Evolutionary conservation across 306 rosid genomes (phyloP).

Genomic region (Begonia loranthoides): DNA sequence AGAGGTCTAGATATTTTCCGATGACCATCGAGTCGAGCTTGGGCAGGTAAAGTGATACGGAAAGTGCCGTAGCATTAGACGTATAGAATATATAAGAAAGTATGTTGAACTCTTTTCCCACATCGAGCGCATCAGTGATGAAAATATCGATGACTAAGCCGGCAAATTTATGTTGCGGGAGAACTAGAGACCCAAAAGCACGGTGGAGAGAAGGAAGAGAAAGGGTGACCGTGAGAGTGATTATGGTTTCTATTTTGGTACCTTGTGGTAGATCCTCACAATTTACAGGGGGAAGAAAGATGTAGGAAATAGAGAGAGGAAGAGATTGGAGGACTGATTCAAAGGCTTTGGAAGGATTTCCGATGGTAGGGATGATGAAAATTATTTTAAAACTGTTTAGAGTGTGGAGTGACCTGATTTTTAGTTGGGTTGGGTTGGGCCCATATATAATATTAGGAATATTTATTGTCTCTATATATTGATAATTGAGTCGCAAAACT

Average conservation of each 20-base stretch:
- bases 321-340: conserved; percentile 5
- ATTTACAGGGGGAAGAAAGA: conserved; percentile 12
- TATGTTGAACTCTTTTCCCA: conserved; percentile 9
- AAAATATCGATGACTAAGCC: conserved; percentile 8
- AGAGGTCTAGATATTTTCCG: conserved; percentile 4
- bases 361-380: conserved; percentile 7
- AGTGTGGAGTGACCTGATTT: too few relatives aligned
- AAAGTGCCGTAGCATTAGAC: neutral
- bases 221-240: conserved; percentile 4
- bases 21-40: conserved; percentile 7
- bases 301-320: conserved; percentile 1
- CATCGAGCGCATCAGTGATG: conserved; percentile 1
- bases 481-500: too few relatives aligned
- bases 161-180: neutral
- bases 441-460: too few relatives aligned
- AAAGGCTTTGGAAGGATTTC: neutral
- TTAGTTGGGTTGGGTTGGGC: too few relatives aligned
- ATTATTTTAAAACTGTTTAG: too few relatives aligned
- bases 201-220: conserved; percentile 5
- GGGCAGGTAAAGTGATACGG: conserved; percentile 3
- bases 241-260: neutral
- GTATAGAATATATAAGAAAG: conserved; percentile 9
- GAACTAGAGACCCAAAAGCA: neutral
- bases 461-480: too few relatives aligned
- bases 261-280: conserved; percentile 14